phyloP scores from a whole-genome alignment of 768 basidiomycete genomes.

The Floccularia luteovirens region DNA sequence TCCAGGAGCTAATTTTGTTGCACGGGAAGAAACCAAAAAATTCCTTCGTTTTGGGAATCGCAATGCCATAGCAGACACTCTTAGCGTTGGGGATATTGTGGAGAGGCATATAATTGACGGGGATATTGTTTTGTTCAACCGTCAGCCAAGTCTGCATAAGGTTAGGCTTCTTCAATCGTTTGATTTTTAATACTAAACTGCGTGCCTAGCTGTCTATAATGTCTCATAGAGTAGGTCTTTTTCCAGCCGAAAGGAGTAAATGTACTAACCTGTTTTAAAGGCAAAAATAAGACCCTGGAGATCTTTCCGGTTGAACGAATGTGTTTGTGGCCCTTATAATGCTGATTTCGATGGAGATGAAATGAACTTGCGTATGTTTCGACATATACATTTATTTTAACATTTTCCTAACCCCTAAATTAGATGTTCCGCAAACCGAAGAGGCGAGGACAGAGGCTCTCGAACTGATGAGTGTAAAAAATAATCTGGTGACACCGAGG shows the following conservation, averaged over 20 bases:
- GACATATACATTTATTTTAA: conserved; percentile 2
- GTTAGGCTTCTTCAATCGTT: conserved; percentile 23
- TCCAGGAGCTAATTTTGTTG: conserved; percentile 94
- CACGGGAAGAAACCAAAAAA: conserved; percentile 80
- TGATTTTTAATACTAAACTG: not conserved
- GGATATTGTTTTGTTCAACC: conserved; percentile 96
- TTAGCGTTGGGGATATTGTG: conserved; percentile 86
- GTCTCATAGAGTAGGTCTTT: conserved; percentile 77
- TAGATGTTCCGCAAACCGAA: conserved; percentile 98
- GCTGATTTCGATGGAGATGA: conserved; percentile 99
- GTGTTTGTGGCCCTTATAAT: conserved; percentile 98
- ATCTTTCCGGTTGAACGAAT: conserved; percentile 95
- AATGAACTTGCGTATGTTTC: conserved; percentile 89
- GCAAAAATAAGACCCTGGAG: conserved; percentile 95
- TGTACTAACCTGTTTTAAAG: too few species aligned
- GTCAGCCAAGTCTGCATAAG: conserved; percentile 97
- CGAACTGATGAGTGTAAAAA: conserved; percentile 94
- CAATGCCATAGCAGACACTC: conserved; percentile 68
- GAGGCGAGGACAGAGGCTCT: conserved; percentile 96
- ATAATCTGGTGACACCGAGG: conserved; percentile 95
- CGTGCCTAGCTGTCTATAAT: conserved; percentile 87
- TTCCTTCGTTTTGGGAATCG: conserved; percentile 85
- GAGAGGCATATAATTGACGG: conserved; percentile 94
- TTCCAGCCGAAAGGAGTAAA: too few species aligned
- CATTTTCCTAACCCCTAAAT: conserved; percentile 3